These are phyloP conservation scores for Candida sp. DNA, from an alignment of 1,139 yeast genomes.

Conservation along the genomic window DNA sequence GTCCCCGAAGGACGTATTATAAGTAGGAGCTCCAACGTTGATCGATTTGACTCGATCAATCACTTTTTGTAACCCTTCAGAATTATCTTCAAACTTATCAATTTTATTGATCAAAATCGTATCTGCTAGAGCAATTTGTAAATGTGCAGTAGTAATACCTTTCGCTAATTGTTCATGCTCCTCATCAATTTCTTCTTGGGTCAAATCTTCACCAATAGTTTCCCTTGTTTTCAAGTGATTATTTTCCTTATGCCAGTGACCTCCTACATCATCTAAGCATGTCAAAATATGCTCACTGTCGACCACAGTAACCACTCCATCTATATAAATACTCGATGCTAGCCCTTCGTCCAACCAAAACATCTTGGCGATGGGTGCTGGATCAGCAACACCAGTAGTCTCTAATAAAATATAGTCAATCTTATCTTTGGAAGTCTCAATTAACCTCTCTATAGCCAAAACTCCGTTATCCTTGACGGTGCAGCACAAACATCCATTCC, in stretches of 20 bases:
- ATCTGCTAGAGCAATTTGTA: constrained; percentile 91
- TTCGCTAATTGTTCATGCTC: constrained; percentile 29
- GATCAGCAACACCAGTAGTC: constrained; percentile 98
- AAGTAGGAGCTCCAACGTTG: constrained; percentile 66
- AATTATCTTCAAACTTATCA: constrained; percentile 40
- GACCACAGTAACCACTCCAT: constrained; percentile 90
- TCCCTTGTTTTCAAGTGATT: constrained; percentile 23
- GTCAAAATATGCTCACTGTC: constrained; percentile 69
- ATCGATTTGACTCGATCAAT: constrained; percentile 47
- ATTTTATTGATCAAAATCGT: constrained; percentile 72
- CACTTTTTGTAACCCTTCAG: constrained; percentile 19
- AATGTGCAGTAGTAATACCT: constrained; percentile 77
- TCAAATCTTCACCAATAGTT: constrained; percentile 14
- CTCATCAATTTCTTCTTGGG: constrained; percentile 31
- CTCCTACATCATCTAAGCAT: constrained; percentile 70
- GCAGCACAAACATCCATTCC: constrained; percentile 96
- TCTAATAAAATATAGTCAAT: constrained; percentile 90
- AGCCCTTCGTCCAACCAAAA: constrained; percentile 96
- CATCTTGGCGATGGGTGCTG: constrained; percentile 95
- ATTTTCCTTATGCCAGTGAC: constrained; percentile 48
- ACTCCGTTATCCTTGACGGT: constrained; percentile 96
- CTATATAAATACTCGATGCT: constrained; percentile 79
- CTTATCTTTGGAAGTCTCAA: constrained; percentile 64
- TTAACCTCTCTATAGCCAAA: constrained; percentile 84
- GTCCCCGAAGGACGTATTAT: constrained; percentile 70